phyloP scores from a whole-genome alignment of 768 basidiomycete species.

The Termitomyces sp. region DNA sequence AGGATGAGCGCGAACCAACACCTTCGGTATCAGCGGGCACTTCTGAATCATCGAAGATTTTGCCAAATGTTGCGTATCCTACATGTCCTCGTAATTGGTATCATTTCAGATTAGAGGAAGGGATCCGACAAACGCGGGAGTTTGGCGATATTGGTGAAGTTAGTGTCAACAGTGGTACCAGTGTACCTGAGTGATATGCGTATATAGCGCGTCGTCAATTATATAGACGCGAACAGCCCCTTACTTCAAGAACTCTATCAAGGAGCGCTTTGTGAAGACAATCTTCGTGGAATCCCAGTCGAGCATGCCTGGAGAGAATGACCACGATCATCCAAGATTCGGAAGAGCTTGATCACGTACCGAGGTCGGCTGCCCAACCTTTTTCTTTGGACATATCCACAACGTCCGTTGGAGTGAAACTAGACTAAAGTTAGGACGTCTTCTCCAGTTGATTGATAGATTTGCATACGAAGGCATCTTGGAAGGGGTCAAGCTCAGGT shows the following conservation, averaged over 20 bases:
- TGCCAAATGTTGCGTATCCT: constrained; percentile 75
- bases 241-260: constrained; percentile 76
- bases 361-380: constrained; percentile 66
- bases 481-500: neutral
- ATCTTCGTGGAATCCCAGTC: constrained; percentile 77
- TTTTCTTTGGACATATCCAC: constrained; percentile 63
- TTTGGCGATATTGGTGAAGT: constrained; percentile 68
- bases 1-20: neutral
- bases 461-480: constrained; percentile 36
- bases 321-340: neutral
- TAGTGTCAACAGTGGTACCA: constrained; percentile 71
- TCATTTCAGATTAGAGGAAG: neutral
- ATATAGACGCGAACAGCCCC: constrained; percentile 9
- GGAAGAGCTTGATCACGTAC: constrained; percentile 26
- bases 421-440: constrained; percentile 16
- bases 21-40: constrained; percentile 4
- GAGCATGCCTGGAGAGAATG: constrained; percentile 52
- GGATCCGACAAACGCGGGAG: constrained; percentile 52
- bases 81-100: constrained; percentile 1
- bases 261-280: constrained; percentile 71
- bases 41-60: constrained; percentile 23
- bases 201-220: neutral
- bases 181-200: constrained; percentile 44
- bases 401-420: constrained; percentile 50
- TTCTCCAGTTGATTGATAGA: neutral